Evolutionary conservation across 192 early-diverging fungal species (phyloP).

Genomic region (Gonapodya sp.): DNA sequence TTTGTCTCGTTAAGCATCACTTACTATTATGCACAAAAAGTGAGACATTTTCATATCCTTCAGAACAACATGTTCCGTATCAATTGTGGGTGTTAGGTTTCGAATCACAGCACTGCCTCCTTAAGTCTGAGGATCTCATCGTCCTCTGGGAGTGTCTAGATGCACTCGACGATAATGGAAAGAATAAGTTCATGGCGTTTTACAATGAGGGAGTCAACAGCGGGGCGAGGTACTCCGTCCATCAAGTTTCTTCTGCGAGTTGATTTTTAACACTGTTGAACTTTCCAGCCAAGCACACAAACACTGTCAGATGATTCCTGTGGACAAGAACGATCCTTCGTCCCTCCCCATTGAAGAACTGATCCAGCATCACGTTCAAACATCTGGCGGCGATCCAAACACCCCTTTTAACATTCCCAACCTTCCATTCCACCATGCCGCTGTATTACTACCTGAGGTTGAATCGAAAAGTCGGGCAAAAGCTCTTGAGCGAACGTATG

Average conservation of each 20-base stretch:
- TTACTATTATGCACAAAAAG: constrained; percentile 43
- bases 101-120: too few relatives aligned
- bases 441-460: background rate
- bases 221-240: constrained; percentile 38
- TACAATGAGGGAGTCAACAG: constrained; percentile 30
- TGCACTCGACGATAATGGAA: background rate
- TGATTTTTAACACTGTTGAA: too few relatives aligned
- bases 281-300: constrained; percentile 42
- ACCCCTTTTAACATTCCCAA: background rate
- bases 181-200: constrained; percentile 18
- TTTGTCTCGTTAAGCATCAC: constrained; percentile 47
- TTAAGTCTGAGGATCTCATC: constrained; percentile 19
- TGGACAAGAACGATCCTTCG: constrained; percentile 20
- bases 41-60: constrained; percentile 7
- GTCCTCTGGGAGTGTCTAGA: constrained; percentile 18
- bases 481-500: background rate
- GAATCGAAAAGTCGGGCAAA: background rate
- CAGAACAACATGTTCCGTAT: too few relatives aligned
- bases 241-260: too few relatives aligned
- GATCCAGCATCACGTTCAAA: background rate
- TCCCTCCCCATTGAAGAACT: constrained; percentile 12
- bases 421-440: constrained; percentile 6
- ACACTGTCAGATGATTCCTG: constrained; percentile 53
- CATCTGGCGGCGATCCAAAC: background rate
- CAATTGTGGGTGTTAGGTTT: too few relatives aligned